Evolutionary conservation across 257 asterid species (phyloP), one percentile per base, ranked within the genome.

Genomic region (Solanum virginianum): DNA sequence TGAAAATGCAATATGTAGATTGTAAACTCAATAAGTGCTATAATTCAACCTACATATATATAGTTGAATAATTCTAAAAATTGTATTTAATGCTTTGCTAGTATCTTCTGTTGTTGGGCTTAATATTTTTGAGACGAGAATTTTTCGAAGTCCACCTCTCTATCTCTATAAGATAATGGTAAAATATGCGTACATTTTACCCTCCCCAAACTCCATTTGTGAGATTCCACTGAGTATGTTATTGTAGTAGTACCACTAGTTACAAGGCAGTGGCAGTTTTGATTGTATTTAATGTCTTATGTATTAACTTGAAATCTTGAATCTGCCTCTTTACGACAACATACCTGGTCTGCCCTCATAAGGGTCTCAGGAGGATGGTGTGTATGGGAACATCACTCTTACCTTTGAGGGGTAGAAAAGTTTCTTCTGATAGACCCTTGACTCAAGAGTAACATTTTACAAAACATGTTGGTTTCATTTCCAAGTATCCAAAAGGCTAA

Each of bases 141-240:
- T 4, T 5, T 36, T 36, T 36, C 6, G 41, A 36, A 36, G 6
- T 4, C 1, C 5, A 5, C 0, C 6, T 36, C 1, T 4, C 1
- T 5, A 36, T 36, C 0, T 36, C 7, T 36, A 36, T 36, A 36
- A 36, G 41, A 1, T 36, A 36, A 1, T 36, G 41, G 0, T 36
- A 36, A 5, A 36, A 5, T 36, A 4, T 36, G 1, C 0, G 0
- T 36, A 36, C 41, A 36, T 36, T 36, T 36, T 36, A 36, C 1
- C 41, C 6, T 36, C 41, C 6, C 41, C 0, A 36, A 5, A 36
- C 6, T 0, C 6, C 6, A 36, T 5, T 36, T 36, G 1, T 36
- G 41, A 4, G 0, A 4, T 36, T 36, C 41, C 41, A 36, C 1
- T 36, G 7, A 0, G 2, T 36, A 36, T 36, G 41, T 5, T 36